A percentile compares a stretch with the other conserved stretches of the same genome.
These are phyloP conservation scores for Penicillium occitanis DNA, from an alignment of 2,329 filamentous ascomycete species.

Conservation along the genomic window DNA sequence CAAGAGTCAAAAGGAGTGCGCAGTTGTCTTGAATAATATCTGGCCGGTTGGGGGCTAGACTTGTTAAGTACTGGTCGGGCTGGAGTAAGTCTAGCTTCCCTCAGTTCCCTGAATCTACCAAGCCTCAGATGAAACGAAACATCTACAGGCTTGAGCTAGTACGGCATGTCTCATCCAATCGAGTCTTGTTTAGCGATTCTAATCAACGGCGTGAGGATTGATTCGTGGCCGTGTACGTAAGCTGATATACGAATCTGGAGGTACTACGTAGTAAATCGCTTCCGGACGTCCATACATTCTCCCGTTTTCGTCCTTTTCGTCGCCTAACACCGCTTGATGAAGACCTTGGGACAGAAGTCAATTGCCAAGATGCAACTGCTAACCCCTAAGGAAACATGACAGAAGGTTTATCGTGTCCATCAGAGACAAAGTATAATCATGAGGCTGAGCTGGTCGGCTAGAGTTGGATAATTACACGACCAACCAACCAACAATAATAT, in stretches of 20 bases:
- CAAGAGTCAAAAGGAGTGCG: not conserved
- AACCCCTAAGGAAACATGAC: not conserved
- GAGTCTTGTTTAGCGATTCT: not conserved
- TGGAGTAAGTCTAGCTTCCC: not conserved
- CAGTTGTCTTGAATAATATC: not conserved
- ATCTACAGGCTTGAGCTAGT: not conserved
- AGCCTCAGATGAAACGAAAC: slow-evolving; percentile 1
- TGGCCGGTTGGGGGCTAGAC: not conserved
- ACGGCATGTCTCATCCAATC: not conserved
- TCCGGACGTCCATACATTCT: not conserved
- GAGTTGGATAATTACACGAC: not conserved
- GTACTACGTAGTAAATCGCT: not conserved
- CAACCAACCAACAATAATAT: not conserved
- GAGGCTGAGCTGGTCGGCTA: not conserved
- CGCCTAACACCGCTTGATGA: not conserved
- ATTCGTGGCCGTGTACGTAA: not conserved
- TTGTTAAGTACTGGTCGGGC: not conserved
- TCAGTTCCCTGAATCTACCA: not conserved
- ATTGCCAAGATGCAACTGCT: not conserved
- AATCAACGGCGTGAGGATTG: not conserved
- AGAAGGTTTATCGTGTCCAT: not conserved
- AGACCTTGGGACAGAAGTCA: not conserved
- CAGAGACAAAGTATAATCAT: not conserved
- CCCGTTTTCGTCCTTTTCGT: slow-evolving; percentile 10
- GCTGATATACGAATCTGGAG: not conserved